A percentile compares a stretch with the other conserved stretches of the same genome.
Evolutionary conservation across 805 yeast species (phyloP).

Genomic region (Starmera caribaea): DNA sequence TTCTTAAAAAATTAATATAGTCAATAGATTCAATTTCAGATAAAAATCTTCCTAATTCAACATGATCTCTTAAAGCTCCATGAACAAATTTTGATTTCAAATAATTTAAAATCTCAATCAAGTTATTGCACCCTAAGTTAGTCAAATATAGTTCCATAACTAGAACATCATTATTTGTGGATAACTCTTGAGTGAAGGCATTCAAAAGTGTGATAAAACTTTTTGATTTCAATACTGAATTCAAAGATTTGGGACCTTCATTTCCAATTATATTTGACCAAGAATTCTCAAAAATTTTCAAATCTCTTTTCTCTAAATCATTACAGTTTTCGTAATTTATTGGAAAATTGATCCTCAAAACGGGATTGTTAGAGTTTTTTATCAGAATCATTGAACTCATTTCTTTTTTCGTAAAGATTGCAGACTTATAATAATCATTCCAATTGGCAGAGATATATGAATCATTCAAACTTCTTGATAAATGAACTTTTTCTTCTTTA

Average conservation of each 20-base stretch:
- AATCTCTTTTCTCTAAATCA: conserved; percentile 13
- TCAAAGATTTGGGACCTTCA: conserved; percentile 45
- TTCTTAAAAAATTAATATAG: conserved; percentile 34
- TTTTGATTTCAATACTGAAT: conserved; percentile 24
- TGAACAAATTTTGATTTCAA: conserved; percentile 20
- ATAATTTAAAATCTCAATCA: conserved; percentile 23
- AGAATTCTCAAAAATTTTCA: conserved; percentile 23
- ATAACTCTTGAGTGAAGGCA: conserved; percentile 32
- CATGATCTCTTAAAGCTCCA: conserved; percentile 8
- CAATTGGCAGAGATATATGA: conserved; percentile 11
- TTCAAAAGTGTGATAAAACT: conserved; percentile 28
- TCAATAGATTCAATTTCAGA: conserved; percentile 40
- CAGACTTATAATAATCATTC: conserved; percentile 3
- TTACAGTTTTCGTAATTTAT: conserved; percentile 5
- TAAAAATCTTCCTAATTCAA: conserved; percentile 29
- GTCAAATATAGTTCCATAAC: conserved; percentile 44
- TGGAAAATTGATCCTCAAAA: conserved; percentile 40
- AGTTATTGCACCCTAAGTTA: conserved; percentile 30
- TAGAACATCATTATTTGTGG: conserved; percentile 28
- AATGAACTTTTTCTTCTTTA: background rate
- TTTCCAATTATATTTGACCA: conserved; percentile 59
- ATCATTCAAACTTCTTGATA: conserved; percentile 2
- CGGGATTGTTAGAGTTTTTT: conserved; percentile 23
- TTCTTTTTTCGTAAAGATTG: conserved; percentile 17
- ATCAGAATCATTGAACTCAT: conserved; percentile 27